Evolutionary conservation across 2,329 filamentous ascomycete genomes (phyloP).

Genomic region (Phialophora chinensis): DNA sequence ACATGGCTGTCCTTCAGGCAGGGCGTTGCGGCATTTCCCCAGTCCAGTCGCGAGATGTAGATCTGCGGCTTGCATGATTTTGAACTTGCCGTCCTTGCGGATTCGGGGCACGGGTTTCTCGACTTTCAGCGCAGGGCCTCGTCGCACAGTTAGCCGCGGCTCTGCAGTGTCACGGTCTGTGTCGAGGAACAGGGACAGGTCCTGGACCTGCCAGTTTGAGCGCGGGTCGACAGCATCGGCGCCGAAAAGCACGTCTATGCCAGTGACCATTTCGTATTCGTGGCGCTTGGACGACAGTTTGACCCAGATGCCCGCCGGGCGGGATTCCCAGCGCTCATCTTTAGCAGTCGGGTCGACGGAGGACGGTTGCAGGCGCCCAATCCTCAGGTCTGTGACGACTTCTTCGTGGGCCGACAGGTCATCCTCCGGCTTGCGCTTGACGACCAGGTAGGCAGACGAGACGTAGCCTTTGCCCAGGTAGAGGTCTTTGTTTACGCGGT

Average conservation of each 20-base stretch:
- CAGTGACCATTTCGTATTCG: conserved; percentile 77
- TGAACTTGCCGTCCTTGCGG: conserved; percentile 88
- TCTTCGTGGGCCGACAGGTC: conserved; percentile 75
- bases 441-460: conserved; percentile 77
- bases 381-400: conserved; percentile 78
- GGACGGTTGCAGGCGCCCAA: conserved; percentile 74
- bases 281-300: conserved; percentile 73
- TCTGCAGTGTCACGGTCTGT: conserved; percentile 65
- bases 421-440: conserved; percentile 84
- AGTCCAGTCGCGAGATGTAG: conserved; percentile 90
- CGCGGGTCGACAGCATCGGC: conserved; percentile 90
- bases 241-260: conserved; percentile 85
- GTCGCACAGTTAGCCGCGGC: conserved; percentile 77
- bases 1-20: conserved; percentile 79
- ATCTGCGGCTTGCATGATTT: conserved; percentile 96
- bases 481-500: conserved; percentile 86
- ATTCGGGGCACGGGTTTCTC: conserved; percentile 78
- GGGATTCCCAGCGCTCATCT: conserved; percentile 75
- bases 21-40: conserved; percentile 82
- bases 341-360: conserved; percentile 61
- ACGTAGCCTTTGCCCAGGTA: conserved; percentile 78
- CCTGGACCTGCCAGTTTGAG: conserved; percentile 79
- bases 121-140: conserved; percentile 67
- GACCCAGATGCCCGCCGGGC: conserved; percentile 81
- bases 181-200: conserved; percentile 74